phyloP scores from a whole-genome alignment of 2,329 filamentous ascomycete species.

The Juglanconis sp. region DNA sequence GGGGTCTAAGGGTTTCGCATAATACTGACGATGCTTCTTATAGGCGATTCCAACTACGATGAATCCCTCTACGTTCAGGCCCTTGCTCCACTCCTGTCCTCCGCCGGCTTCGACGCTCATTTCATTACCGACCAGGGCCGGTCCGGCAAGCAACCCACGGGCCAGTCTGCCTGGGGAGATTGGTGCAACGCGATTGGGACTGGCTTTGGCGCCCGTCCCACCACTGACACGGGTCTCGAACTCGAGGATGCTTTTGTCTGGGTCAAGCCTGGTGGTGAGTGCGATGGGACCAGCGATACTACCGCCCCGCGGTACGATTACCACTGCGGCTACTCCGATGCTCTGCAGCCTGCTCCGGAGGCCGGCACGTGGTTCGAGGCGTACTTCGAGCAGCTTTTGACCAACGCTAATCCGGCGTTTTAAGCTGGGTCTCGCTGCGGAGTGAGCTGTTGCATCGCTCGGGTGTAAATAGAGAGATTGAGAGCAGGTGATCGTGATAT shows the following conservation, averaged over 20 bases:
- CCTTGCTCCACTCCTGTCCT: constrained; percentile 60
- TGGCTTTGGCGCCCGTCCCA: constrained; percentile 61
- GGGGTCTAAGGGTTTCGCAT: background rate
- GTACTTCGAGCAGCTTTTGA: constrained; percentile 56
- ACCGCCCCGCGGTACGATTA: constrained; percentile 49
- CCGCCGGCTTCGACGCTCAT: constrained; percentile 41
- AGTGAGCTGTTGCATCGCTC: background rate
- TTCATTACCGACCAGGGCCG: constrained; percentile 53
- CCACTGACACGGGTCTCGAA: constrained; percentile 56
- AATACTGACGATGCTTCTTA: constrained; percentile 19
- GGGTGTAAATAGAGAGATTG: background rate
- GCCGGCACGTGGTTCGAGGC: constrained; percentile 66
- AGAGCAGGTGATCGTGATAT: background rate
- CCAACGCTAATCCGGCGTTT: constrained; percentile 54
- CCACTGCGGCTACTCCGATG: constrained; percentile 49
- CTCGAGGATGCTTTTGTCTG: constrained; percentile 66
- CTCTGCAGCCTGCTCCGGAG: constrained; percentile 64
- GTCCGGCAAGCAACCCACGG: constrained; percentile 56
- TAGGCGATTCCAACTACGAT: constrained; percentile 48
- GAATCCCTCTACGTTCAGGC: constrained; percentile 57
- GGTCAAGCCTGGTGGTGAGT: constrained; percentile 67
- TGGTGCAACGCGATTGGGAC: constrained; percentile 63
- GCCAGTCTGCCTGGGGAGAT: constrained; percentile 59
- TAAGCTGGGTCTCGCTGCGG: constrained; percentile 17
- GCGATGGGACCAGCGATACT: constrained; percentile 47